Evolutionary conservation across 1,284 basidiomycete species (phyloP).

Genomic region (Waitea zeae): DNA sequence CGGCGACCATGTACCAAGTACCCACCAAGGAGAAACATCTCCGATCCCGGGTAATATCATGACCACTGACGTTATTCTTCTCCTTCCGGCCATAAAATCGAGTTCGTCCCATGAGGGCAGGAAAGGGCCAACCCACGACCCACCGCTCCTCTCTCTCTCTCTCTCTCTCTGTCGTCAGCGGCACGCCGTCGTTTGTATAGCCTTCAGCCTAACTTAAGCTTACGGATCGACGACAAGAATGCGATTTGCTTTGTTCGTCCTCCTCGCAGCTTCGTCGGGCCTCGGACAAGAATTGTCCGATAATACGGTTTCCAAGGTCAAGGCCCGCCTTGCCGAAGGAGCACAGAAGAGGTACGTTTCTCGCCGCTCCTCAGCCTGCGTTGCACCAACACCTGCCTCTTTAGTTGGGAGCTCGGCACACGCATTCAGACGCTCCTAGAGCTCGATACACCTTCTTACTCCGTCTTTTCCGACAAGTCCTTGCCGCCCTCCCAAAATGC

Average conservation of each 20-base stretch:
- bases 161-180: background rate
- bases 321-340: conserved; percentile 24
- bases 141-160: background rate
- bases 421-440: conserved; percentile 57
- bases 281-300: conserved; percentile 15
- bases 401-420: conserved; percentile 76
- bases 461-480: conserved; percentile 33
- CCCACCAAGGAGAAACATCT: too few species aligned
- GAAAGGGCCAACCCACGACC: background rate
- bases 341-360: conserved; percentile 28
- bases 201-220: too few species aligned
- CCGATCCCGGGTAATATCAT: too few species aligned
- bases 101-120: background rate
- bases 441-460: conserved; percentile 41
- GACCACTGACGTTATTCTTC: too few species aligned
- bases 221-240: too few species aligned
- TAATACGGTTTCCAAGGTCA: conserved; percentile 18
- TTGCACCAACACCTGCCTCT: background rate
- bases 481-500: conserved; percentile 20
- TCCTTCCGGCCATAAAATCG: too few species aligned
- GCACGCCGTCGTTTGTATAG: too few species aligned
- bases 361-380: background rate
- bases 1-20: too few species aligned
- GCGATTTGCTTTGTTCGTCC: conserved; percentile 2
- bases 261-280: background rate